Evolutionary conservation across 805 yeast species (phyloP).

Genomic region (Wickerhamomyces rabaulensis): DNA sequence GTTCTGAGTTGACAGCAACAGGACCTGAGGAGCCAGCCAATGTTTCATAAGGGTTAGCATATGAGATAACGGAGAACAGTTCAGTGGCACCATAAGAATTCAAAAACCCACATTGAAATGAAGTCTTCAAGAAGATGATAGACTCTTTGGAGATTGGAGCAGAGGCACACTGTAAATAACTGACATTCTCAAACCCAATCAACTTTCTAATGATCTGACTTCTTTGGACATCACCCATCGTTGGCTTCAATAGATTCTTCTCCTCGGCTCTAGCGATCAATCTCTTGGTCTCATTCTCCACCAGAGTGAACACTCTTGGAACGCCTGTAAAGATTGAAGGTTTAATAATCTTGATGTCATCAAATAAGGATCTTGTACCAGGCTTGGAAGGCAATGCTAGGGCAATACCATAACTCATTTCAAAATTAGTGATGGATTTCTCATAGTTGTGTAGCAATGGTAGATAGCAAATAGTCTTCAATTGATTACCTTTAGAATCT

Average conservation of each 20-base stretch:
- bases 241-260: neutral
- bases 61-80: conserved; percentile 43
- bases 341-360: conserved; percentile 42
- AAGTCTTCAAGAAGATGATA: conserved; percentile 46
- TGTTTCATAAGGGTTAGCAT: conserved; percentile 32
- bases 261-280: conserved; percentile 22
- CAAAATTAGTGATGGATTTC: conserved; percentile 37
- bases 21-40: conserved; percentile 47
- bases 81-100: conserved; percentile 67
- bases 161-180: conserved; percentile 38
- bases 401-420: conserved; percentile 35
- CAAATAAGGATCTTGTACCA: conserved; percentile 35
- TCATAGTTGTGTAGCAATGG: conserved; percentile 60
- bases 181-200: conserved; percentile 35
- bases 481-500: conserved; percentile 15
- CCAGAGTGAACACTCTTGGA: conserved; percentile 48
- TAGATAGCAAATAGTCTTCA: conserved; percentile 32
- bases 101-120: conserved; percentile 36
- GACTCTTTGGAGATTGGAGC: conserved; percentile 59
- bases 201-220: conserved; percentile 21
- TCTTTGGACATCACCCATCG: neutral
- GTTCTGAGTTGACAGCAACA: conserved; percentile 40
- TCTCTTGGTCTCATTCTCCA: conserved; percentile 31
- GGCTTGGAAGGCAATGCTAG: conserved; percentile 45
- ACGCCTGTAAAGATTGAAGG: conserved; percentile 47